Evolutionary conservation across 31 red algal genomes (phyloP).

Genomic region (Endocladia muricata): DNA sequence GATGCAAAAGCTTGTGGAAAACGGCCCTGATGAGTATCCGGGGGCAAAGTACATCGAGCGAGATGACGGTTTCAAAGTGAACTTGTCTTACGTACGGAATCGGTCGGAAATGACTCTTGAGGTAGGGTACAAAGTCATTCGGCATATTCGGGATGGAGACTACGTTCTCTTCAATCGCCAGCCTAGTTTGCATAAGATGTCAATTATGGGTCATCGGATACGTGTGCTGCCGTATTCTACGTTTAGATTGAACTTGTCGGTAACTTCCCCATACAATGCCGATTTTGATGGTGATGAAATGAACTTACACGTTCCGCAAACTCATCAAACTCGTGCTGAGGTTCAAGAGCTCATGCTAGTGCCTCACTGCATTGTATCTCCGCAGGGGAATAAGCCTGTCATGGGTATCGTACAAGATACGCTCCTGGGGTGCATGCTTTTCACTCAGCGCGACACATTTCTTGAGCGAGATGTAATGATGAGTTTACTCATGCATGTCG

Average conservation of each 20-base stretch:
- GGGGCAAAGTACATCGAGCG: conserved; percentile 89
- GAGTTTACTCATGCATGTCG: conserved; percentile 92
- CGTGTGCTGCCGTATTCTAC: conserved; percentile 93
- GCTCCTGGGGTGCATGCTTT: conserved; percentile 91
- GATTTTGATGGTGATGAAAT: conserved; percentile 99
- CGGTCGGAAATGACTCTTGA: conserved; percentile 70
- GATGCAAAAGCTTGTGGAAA: conserved; percentile 71
- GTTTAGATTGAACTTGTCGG: conserved; percentile 96
- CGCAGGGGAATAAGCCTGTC: conserved; percentile 92
- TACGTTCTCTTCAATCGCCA: conserved; percentile 98
- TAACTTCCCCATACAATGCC: conserved; percentile 97
- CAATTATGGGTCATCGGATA: conserved; percentile 98
- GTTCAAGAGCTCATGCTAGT: conserved; percentile 97
- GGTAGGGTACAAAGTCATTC: conserved; percentile 88
- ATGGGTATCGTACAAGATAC: conserved; percentile 99
- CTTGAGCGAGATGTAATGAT: conserved; percentile 81
- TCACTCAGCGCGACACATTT: conserved; percentile 94
- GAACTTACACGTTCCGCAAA: conserved; percentile 97
- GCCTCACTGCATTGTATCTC: conserved; percentile 91
- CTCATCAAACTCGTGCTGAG: conserved; percentile 85
- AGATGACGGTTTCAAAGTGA: conserved; percentile 72
- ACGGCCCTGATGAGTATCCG: conserved; percentile 93
- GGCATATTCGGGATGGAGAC: conserved; percentile 95
- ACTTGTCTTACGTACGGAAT: conserved; percentile 69
- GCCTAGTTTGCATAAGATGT: conserved; percentile 97